These are phyloP conservation scores for Paecilomyces formosus DNA, from an alignment of 2,329 filamentous ascomycete genomes.

Conservation along the genomic window DNA sequence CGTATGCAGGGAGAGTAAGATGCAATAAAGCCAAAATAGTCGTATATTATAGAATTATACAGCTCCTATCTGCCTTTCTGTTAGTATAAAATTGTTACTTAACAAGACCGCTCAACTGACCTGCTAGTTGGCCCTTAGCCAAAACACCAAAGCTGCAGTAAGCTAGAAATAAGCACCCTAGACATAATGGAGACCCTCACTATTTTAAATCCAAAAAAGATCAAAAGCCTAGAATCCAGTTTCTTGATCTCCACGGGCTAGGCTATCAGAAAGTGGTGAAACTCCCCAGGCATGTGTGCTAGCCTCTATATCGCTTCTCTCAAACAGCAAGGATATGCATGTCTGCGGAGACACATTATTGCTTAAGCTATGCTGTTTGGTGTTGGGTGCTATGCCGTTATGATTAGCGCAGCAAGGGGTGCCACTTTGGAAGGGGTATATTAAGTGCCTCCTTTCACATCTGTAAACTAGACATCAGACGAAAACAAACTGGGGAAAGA, in stretches of 20 bases:
- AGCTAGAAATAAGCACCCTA: no score
- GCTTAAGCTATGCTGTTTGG: not conserved
- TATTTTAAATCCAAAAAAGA: not conserved
- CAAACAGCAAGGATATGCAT: not conserved
- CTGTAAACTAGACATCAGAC: not conserved
- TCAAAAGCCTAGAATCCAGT: not conserved
- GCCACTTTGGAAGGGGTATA: not conserved
- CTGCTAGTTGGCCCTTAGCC: no score
- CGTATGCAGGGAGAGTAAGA: no score
- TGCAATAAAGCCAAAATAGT: no score
- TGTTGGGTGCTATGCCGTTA: not conserved
- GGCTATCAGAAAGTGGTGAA: not conserved
- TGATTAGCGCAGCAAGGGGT: not conserved
- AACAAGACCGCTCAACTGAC: no score
- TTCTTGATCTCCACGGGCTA: not conserved
- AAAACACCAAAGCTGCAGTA: no score
- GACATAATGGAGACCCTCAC: no score
- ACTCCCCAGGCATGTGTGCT: not conserved
- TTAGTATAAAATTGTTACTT: no score
- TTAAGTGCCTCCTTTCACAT: not conserved
- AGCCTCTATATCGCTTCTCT: not conserved
- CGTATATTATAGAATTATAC: no score
- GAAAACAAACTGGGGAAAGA: not conserved
- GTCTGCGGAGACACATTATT: not conserved
- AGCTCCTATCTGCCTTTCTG: no score